Conservation (phyloP, 768 basidiomycete species). For the Imleria badia region DNA sequence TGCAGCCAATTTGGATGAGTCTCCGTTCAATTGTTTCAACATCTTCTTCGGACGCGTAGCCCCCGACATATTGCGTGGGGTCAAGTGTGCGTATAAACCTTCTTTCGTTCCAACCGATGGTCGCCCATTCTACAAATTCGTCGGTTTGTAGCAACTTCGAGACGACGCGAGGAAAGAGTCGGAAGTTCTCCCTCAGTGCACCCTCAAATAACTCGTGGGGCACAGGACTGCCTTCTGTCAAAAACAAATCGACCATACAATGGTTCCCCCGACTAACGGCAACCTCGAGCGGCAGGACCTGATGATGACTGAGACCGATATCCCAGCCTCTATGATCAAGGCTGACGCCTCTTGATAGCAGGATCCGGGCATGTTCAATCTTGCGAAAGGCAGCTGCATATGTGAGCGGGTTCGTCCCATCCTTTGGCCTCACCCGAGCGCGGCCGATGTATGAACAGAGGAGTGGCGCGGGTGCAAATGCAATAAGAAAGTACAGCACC, state of each 20-base stretch:
- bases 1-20: not conserved
- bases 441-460: too few relatives aligned
- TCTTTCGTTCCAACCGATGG: not conserved
- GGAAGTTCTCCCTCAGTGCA: not conserved
- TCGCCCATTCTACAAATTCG: conserved; percentile 13
- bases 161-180: not conserved
- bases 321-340: too few relatives aligned
- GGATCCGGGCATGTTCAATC: too few relatives aligned
- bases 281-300: not conserved
- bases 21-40: not conserved
- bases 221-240: not conserved
- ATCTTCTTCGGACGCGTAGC: not conserved
- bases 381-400: too few relatives aligned
- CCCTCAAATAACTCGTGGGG: not conserved
- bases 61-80: not conserved
- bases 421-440: too few relatives aligned
- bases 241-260: not conserved
- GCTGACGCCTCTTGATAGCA: too few relatives aligned
- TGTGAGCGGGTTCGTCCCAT: too few relatives aligned
- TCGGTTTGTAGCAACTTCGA: conserved; percentile 7
- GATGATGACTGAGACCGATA: not conserved
- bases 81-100: not conserved
- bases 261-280: accelerated
- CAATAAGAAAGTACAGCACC: too few relatives aligned
- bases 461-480: too few relatives aligned